Evolutionary conservation across 1,284 basidiomycete species (phyloP).

Genomic region (Pseudozyma thailandica): DNA sequence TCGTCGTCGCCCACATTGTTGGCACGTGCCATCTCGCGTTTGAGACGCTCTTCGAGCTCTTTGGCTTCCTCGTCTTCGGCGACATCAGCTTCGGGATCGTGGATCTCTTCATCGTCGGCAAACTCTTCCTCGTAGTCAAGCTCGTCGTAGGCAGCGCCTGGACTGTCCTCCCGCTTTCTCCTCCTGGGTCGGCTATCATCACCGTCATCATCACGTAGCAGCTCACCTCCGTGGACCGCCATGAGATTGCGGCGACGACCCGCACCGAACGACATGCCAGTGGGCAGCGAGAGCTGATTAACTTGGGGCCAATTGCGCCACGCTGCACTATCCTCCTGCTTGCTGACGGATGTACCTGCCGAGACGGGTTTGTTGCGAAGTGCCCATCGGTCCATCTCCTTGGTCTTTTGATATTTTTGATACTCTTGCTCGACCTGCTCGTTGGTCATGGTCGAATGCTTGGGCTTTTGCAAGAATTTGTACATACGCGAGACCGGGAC

Average conservation of each 20-base stretch:
- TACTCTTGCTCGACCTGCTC: conserved; percentile 59
- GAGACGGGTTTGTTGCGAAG: conserved; percentile 45
- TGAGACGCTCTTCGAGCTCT: conserved; percentile 65
- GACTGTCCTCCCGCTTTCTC: conserved; percentile 43
- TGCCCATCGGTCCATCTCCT: conserved; percentile 54
- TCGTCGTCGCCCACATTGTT: conserved; percentile 58
- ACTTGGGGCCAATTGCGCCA: conserved; percentile 47
- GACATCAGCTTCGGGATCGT: conserved; percentile 45
- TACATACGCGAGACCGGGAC: conserved; percentile 64
- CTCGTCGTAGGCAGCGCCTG: conserved; percentile 58
- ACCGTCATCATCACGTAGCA: conserved; percentile 49
- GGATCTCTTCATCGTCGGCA: conserved; percentile 65
- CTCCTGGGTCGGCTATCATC: conserved; percentile 28
- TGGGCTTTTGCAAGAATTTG: conserved; percentile 66
- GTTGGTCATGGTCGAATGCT: conserved; percentile 53
- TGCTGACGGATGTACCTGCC: conserved; percentile 15
- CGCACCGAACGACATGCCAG: conserved; percentile 44
- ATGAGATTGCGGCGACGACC: conserved; percentile 51
- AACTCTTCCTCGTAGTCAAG: conserved; percentile 66
- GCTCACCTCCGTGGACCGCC: conserved; percentile 51
- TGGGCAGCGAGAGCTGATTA: conserved; percentile 43
- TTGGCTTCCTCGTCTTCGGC: conserved; percentile 63
- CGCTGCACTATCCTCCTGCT: conserved; percentile 41
- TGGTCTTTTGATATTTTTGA: conserved; percentile 51
- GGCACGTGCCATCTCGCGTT: conserved; percentile 66